Conservation (phyloP, 306 rosid species). For the Quercus ilex region DNA sequence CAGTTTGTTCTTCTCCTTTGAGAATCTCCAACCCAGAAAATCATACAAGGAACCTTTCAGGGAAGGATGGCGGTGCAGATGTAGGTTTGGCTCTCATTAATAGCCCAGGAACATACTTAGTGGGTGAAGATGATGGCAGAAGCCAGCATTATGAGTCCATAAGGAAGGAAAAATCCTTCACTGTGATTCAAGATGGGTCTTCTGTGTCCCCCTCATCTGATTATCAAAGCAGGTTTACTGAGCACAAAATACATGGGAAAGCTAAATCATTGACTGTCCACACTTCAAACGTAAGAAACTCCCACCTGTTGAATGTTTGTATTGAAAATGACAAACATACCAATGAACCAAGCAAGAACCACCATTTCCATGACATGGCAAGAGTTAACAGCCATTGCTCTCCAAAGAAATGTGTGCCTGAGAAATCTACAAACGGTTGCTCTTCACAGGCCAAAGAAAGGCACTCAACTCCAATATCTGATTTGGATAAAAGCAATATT, state of each 20-base stretch:
- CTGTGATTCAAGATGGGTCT: slow-evolving; percentile 36
- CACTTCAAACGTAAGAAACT: slow-evolving; percentile 27
- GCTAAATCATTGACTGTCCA: slow-evolving; percentile 37
- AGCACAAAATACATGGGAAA: slow-evolving; percentile 37
- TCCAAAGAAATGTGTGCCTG: slow-evolving; percentile 36
- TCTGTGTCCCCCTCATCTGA: slow-evolving; percentile 35
- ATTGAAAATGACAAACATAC: slow-evolving; percentile 42
- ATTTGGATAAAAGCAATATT: slow-evolving; percentile 37
- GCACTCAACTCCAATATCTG: slow-evolving; percentile 36
- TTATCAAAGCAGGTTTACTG: slow-evolving; percentile 37
- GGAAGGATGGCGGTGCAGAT: slow-evolving; percentile 48
- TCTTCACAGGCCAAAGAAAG: slow-evolving; percentile 52
- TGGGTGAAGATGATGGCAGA: slow-evolving; percentile 60
- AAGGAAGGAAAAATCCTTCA: slow-evolving; percentile 47
- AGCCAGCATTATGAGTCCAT: slow-evolving; percentile 50
- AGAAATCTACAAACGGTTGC: slow-evolving; percentile 49
- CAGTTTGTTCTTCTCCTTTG: slow-evolving; percentile 95
- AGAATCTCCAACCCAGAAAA: slow-evolving; percentile 65
- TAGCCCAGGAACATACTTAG: slow-evolving; percentile 55
- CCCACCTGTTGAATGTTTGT: slow-evolving; percentile 37
- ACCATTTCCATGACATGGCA: slow-evolving; percentile 43
- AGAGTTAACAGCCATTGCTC: slow-evolving; percentile 31
- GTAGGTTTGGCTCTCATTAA: slow-evolving; percentile 26
- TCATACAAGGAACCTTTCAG: slow-evolving; percentile 36
- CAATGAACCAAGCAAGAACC: slow-evolving; percentile 23